phyloP scores from a whole-genome alignment of 176 grass and related monocot species.

The Urochloa ruziziensis region DNA sequence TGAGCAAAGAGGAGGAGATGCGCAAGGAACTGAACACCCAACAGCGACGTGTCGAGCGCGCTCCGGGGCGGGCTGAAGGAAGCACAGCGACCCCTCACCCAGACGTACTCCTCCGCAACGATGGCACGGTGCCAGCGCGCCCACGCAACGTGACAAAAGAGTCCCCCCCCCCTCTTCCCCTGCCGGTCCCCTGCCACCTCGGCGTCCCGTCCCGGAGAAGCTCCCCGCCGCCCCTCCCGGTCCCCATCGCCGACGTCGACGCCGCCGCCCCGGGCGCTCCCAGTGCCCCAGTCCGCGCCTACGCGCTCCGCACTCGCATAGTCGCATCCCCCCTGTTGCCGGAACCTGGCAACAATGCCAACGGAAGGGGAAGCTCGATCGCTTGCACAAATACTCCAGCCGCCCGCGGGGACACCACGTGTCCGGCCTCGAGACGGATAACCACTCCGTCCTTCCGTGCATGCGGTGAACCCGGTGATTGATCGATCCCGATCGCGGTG shows the following conservation, averaged over 20 bases:
- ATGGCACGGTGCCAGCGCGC: background rate
- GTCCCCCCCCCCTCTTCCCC: no score
- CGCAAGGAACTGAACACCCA: constrained; percentile 3
- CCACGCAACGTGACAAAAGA: constrained; percentile 6
- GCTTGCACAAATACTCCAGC: constrained; percentile 17
- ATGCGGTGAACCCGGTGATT: background rate
- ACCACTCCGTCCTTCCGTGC: background rate
- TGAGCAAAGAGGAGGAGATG: background rate
- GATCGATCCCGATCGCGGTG: background rate
- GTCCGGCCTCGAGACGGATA: constrained; percentile 31
- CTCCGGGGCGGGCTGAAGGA: no score
- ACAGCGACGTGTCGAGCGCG: constrained; percentile 19
- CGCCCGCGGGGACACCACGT: constrained; percentile 6
- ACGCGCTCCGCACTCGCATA: background rate
- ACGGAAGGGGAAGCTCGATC: background rate
- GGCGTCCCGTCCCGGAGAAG: constrained; percentile 10
- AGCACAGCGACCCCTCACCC: constrained; percentile 6
- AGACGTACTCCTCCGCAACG: background rate
- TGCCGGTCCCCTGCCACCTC: constrained; percentile 20
- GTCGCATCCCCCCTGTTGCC: background rate
- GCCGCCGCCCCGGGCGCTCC: background rate
- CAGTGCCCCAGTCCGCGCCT: background rate
- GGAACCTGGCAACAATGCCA: background rate
- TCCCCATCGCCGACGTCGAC: background rate
- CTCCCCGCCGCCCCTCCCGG: background rate